phyloP scores from a whole-genome alignment of 192 early-diverging fungal species.

The Backusella morwellensis region DNA sequence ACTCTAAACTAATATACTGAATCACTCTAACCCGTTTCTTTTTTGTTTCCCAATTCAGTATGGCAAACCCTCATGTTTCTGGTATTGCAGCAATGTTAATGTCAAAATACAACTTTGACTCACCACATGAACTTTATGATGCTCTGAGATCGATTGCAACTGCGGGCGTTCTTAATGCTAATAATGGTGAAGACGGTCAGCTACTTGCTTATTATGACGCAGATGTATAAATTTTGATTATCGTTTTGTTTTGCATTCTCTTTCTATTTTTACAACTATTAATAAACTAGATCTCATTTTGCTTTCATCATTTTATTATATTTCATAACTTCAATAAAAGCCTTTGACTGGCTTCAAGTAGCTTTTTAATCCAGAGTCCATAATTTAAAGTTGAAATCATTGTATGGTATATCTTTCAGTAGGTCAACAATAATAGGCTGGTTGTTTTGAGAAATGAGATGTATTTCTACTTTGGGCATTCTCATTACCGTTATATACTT shows the following conservation, averaged over 20 bases:
- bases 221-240: background rate
- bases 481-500: too few relatives aligned
- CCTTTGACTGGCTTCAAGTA: too few relatives aligned
- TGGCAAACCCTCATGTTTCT: slow-evolving; percentile 47
- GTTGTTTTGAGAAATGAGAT: too few relatives aligned
- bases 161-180: slow-evolving; percentile 5
- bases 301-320: background rate
- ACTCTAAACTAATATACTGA: background rate
- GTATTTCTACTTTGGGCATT: too few relatives aligned
- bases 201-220: slow-evolving; percentile 6
- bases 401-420: too few relatives aligned
- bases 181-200: background rate
- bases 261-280: background rate
- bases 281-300: background rate
- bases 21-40: background rate
- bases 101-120: slow-evolving; percentile 21
- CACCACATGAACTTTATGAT: slow-evolving; percentile 30
- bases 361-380: too few relatives aligned
- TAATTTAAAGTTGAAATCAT: too few relatives aligned
- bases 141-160: slow-evolving; percentile 18
- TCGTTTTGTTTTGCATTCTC: background rate
- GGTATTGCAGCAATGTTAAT: slow-evolving; percentile 46
- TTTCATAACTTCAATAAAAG: too few relatives aligned
- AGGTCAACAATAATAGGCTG: too few relatives aligned
- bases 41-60: slow-evolving; percentile 28